Evolutionary conservation across 176 grass and related monocot species (phyloP).

Genomic region (Coix lacrymajobi): DNA sequence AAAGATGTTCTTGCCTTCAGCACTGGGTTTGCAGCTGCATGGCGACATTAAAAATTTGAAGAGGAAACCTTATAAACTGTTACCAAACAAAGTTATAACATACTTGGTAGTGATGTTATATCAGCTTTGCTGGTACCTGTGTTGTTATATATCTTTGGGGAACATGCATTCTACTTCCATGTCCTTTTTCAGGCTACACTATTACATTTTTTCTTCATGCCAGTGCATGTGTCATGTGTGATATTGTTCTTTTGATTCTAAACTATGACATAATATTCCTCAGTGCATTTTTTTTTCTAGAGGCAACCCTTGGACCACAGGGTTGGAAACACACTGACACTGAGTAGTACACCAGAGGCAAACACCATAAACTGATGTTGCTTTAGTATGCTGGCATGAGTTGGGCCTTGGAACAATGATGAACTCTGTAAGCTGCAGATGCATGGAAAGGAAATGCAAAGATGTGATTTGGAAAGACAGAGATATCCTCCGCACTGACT

Average conservation of each 20-base stretch:
- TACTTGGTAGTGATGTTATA: background rate
- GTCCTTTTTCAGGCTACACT: background rate
- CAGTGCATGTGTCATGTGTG: background rate
- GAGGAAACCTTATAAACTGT: no score
- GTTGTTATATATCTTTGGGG: background rate
- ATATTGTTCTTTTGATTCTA: no score
- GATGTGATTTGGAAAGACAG: background rate
- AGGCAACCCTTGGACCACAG: no score
- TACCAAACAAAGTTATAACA: no score
- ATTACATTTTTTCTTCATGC: background rate
- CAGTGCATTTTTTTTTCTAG: background rate
- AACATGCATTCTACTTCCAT: background rate
- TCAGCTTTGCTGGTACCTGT: no score
- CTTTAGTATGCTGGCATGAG: background rate
- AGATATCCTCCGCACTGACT: background rate
- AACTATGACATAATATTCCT: background rate
- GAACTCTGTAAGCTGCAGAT: background rate
- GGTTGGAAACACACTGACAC: background rate
- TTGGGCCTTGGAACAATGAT: background rate
- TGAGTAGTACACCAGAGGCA: background rate
- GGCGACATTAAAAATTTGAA: no score
- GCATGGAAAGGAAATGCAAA: background rate
- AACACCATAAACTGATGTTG: background rate
- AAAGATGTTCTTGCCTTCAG: no score
- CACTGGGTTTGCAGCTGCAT: no score